Evolutionary conservation across 2,329 filamentous ascomycete species (phyloP).

Genomic region (Penicillium sp.): DNA sequence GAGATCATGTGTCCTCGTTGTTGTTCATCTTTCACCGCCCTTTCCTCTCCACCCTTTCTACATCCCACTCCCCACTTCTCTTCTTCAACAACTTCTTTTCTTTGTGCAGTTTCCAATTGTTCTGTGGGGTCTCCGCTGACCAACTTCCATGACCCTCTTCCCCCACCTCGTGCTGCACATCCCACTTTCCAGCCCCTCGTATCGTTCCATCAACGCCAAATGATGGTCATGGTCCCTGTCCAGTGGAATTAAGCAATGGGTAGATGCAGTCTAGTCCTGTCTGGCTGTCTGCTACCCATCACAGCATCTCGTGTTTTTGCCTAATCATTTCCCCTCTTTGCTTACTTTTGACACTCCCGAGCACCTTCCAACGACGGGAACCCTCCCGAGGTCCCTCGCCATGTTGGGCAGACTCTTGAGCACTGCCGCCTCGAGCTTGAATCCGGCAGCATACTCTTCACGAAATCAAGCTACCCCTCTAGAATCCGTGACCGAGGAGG

Average conservation of each 20-base stretch:
- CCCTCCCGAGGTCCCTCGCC: slow-evolving; percentile 19
- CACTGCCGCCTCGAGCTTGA: slow-evolving; percentile 42
- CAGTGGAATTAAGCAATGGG: slow-evolving; percentile 31
- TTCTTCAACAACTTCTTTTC: slow-evolving; percentile 3
- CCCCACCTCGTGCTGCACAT: slow-evolving; percentile 24
- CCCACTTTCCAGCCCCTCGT: slow-evolving; percentile 19
- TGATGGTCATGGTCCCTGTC: slow-evolving; percentile 31
- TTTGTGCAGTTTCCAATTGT: not conserved
- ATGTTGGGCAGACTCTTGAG: slow-evolving; percentile 44
- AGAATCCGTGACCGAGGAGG: slow-evolving; percentile 48
- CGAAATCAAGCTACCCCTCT: slow-evolving; percentile 36
- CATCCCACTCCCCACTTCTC: slow-evolving; percentile 14
- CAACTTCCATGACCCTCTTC: slow-evolving; percentile 11
- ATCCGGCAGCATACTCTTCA: slow-evolving; percentile 37
- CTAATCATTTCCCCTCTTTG: slow-evolving; percentile 14
- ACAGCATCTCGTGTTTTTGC: slow-evolving; percentile 17
- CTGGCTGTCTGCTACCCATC: slow-evolving; percentile 29
- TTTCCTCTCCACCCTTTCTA: slow-evolving; percentile 23
- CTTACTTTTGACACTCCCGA: slow-evolving; percentile 2
- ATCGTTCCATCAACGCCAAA: slow-evolving; percentile 10
- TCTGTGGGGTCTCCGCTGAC: slow-evolving; percentile 14
- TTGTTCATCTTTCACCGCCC: slow-evolving; percentile 25
- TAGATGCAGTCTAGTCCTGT: slow-evolving; percentile 29
- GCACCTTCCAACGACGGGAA: slow-evolving; percentile 12
- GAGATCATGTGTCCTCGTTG: slow-evolving; percentile 23